These are phyloP conservation scores for Byssothecium circinans DNA, from an alignment of 2,329 filamentous ascomycete genomes.

Conservation along the genomic window DNA sequence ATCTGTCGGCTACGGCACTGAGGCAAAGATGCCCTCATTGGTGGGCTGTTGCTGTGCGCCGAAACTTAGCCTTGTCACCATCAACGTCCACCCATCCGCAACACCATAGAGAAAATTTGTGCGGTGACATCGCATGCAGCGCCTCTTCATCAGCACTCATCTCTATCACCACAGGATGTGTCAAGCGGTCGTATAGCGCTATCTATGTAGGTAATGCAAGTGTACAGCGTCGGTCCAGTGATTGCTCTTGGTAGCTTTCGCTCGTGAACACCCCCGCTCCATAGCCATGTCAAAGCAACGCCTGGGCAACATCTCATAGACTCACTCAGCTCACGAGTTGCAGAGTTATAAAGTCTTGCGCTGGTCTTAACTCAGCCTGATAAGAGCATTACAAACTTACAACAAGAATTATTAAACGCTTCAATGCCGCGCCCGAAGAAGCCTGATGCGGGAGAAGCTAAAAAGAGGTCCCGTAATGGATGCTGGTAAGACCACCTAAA, in stretches of 20 bases:
- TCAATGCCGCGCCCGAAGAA: conserved; percentile 68
- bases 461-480: conserved; percentile 67
- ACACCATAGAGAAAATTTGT: background rate
- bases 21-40: background rate
- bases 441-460: conserved; percentile 64
- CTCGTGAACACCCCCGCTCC: conserved; percentile 14
- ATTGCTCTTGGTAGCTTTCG: conserved; percentile 2
- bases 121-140: background rate
- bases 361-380: background rate
- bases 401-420: too few species aligned
- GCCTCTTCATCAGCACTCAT: background rate
- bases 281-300: conserved; percentile 3
- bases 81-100: background rate
- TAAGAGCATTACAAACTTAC: too few species aligned
- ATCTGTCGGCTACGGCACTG: background rate
- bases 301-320: conserved; percentile 3
- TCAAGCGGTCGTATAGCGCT: background rate
- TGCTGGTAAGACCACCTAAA: conserved; percentile 58
- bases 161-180: background rate
- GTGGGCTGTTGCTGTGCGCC: background rate
- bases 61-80: background rate
- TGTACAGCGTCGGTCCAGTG: conserved; percentile 9
- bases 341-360: conserved; percentile 10
- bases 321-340: conserved; percentile 2
- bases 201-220: conserved; percentile 7